Base-by-base conservation (phyloP, 805 yeast species). In the Candida namnaoensis region DNA sequence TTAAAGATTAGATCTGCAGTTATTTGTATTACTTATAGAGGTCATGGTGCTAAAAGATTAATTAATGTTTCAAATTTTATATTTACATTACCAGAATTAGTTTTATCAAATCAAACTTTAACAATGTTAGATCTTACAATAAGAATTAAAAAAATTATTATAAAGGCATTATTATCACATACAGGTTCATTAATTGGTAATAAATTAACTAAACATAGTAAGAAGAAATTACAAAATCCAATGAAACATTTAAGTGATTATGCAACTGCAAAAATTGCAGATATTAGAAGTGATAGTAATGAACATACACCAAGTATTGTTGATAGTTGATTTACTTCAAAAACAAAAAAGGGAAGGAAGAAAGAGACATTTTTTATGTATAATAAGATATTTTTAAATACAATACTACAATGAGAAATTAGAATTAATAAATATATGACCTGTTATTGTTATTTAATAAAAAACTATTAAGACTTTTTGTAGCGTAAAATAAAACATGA, bases 161-260 rank as follows among this genome's bases (percentile, higher is more conserved):
- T 79, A 34, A 78, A 72, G 53, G 67, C 80, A 1, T 59, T 82
- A 19, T 49, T 82, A 41, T 68, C 67, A 37, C 88, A 83, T 50
- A 72, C 90, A 0, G 96, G 95, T 4, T 78, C 81, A 44, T 74
- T 91, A 39, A 56, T 90, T 32, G 80, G 83, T n/a, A 87, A 87
- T 56, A 88, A 86, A 60, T 63, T 91, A 32, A 66, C 66, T 43
- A 70, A 66, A 48, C 39, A 44, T 11, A 64, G 68, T 26, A 33
- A 10, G 6, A 44, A 42, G 5, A 45, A 38, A 26, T 14, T 25
- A 3, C 45, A 47, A 14, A 45, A 38, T 35, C 45, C 49, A 2
- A 14, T 50, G 40, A 41, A 45, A 34, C 49, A 48, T 24, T 39
- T 54, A 36, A 54, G 59, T 44, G 43, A 39, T 8, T 52, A 54